Conservation (phyloP, 164 flowering plant species). For the Sextonia rubra region DNA sequence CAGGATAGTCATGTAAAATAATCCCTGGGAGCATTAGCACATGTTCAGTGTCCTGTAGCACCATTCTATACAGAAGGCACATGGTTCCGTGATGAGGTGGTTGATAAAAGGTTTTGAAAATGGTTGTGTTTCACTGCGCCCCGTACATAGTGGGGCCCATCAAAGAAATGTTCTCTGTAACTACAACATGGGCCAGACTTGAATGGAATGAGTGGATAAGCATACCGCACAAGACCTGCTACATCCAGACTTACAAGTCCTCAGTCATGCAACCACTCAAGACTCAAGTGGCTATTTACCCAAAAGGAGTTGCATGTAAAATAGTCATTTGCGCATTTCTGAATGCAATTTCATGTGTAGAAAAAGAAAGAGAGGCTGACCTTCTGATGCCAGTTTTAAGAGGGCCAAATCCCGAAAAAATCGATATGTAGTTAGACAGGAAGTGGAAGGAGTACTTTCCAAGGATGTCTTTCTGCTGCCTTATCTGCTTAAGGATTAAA, state of each 20-base stretch:
- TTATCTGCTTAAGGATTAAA: conserved; percentile 38
- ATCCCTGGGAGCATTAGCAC: background rate
- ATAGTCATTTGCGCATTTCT: background rate
- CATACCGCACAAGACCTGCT: background rate
- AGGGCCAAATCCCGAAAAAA: conserved; percentile 74
- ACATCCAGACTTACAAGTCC: background rate
- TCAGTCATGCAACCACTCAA: background rate
- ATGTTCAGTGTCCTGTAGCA: background rate
- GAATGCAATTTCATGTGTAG: background rate
- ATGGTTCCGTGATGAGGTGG: background rate
- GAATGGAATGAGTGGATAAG: background rate
- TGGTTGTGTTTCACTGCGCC: background rate
- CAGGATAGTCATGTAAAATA: background rate
- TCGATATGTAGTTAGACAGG: conserved; percentile 63
- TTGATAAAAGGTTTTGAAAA: background rate
- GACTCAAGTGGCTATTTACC: background rate
- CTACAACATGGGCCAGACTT: background rate
- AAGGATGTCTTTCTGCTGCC: conserved; percentile 72
- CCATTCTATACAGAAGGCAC: background rate
- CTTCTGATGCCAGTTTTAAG: conserved; percentile 68
- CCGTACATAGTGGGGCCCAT: background rate
- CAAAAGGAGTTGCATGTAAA: background rate
- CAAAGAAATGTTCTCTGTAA: background rate
- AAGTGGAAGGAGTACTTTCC: conserved; percentile 46
- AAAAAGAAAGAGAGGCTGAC: conserved; percentile 24